Conservation (phyloP, 2,329 filamentous ascomycete species). For the Aspergillus glaucus region DNA sequence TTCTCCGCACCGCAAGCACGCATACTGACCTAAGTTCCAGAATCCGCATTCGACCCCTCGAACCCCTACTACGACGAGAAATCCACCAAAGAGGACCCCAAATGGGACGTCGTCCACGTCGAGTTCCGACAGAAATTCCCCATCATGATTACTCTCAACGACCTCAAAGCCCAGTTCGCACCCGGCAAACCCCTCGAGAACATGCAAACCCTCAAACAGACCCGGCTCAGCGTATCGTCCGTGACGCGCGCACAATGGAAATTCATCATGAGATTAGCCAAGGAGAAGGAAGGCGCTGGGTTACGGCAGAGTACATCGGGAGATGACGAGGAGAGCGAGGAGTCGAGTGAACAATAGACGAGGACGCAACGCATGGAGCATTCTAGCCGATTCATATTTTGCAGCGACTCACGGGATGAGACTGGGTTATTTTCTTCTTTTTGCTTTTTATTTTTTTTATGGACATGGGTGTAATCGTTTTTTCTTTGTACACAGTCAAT, state of each 20-base stretch:
- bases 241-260: slow-evolving; percentile 44
- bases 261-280: slow-evolving; percentile 41
- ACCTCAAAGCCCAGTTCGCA: slow-evolving; percentile 61
- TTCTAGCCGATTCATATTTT: neutral
- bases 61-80: slow-evolving; percentile 80
- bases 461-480: slow-evolving; percentile 5
- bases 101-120: slow-evolving; percentile 87
- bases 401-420: neutral
- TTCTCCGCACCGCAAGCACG: neutral
- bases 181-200: slow-evolving; percentile 54
- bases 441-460: neutral
- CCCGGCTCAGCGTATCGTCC: slow-evolving; percentile 67
- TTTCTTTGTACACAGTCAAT: slow-evolving; percentile 13
- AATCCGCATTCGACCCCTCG: slow-evolving; percentile 63
- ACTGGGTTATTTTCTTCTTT: neutral
- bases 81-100: slow-evolving; percentile 61
- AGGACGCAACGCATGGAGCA: slow-evolving; percentile 1
- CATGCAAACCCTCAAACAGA: slow-evolving; percentile 78
- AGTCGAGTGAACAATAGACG: slow-evolving; percentile 5
- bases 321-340: slow-evolving; percentile 10
- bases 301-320: slow-evolving; percentile 3
- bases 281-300: slow-evolving; percentile 19
- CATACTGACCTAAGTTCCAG: slow-evolving; percentile 29
- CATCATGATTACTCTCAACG: slow-evolving; percentile 61
- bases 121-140: slow-evolving; percentile 78